Evolutionary conservation across 192 early-diverging fungal genomes (phyloP).

Genomic region (Chytriomyces sp.): DNA sequence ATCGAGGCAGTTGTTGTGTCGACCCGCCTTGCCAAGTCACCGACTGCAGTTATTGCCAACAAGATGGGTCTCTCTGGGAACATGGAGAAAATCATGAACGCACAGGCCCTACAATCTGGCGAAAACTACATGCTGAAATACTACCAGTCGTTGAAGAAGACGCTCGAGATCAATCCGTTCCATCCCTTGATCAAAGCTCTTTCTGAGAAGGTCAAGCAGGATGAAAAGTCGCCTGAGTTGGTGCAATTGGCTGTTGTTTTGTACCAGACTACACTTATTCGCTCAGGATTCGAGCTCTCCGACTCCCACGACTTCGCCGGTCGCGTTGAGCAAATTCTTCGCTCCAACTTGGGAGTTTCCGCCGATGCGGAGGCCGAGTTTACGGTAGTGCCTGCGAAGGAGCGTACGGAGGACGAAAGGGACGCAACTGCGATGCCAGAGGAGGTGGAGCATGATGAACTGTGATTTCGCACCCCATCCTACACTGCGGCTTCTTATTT

Average conservation of each 20-base stretch:
- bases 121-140: slow-evolving; percentile 43
- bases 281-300: slow-evolving; percentile 41
- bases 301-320: slow-evolving; percentile 38
- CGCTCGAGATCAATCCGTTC: slow-evolving; percentile 36
- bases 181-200: slow-evolving; percentile 50
- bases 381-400: slow-evolving; percentile 40
- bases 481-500: no score
- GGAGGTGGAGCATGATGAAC: slow-evolving; percentile 39
- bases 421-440: slow-evolving; percentile 64
- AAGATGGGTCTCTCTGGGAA: slow-evolving; percentile 44
- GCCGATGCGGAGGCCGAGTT: slow-evolving; percentile 33
- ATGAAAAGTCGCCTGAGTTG: slow-evolving; percentile 23
- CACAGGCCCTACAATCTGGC: slow-evolving; percentile 44
- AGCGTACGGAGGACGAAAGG: slow-evolving; percentile 64
- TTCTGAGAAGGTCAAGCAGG: slow-evolving; percentile 37
- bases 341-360: slow-evolving; percentile 38
- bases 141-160: slow-evolving; percentile 35
- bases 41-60: slow-evolving; percentile 66
- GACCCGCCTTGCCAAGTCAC: slow-evolving; percentile 75
- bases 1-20: slow-evolving; percentile 67
- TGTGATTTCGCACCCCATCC: slow-evolving; percentile 16
- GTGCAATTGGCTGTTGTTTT: slow-evolving; percentile 38
- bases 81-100: slow-evolving; percentile 52
- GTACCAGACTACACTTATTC: slow-evolving; percentile 46
- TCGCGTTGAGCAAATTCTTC: slow-evolving; percentile 43